These are phyloP conservation scores for Amanita pseudoporphyria DNA, from an alignment of 768 basidiomycete genomes.

Conservation along the genomic window DNA sequence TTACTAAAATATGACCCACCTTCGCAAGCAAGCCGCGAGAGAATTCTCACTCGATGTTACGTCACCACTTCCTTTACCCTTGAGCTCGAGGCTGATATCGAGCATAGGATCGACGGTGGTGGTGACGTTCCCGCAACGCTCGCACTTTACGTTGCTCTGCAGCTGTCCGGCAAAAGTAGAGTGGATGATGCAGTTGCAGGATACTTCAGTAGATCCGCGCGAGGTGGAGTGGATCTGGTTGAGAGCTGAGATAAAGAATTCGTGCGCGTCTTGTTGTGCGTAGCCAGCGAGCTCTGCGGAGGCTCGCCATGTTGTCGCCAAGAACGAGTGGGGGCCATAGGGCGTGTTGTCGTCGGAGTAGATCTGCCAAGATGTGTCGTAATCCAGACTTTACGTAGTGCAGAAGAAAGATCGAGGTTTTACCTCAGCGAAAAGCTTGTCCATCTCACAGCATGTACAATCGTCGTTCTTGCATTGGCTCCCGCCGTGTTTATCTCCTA, in stretches of 20 bases:
- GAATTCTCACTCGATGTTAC: conserved; percentile 45
- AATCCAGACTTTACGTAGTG: not conserved
- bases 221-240: conserved; percentile 83
- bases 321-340: conserved; percentile 75
- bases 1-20: conserved; percentile 29
- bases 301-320: conserved; percentile 76
- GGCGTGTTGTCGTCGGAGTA: conserved; percentile 50
- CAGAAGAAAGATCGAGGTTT: not conserved
- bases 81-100: conserved; percentile 83
- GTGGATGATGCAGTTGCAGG: conserved; percentile 88
- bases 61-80: conserved; percentile 21
- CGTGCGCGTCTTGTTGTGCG: conserved; percentile 91
- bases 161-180: conserved; percentile 81
- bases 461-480: conserved; percentile 56
- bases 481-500: conserved; percentile 83
- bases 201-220: conserved; percentile 62
- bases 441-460: conserved; percentile 93
- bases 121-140: conserved; percentile 69
- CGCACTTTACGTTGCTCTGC: conserved; percentile 86
- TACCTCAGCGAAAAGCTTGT: conserved; percentile 73
- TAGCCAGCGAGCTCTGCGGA: conserved; percentile 82
- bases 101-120: conserved; percentile 83
- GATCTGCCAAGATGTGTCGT: conserved; percentile 25
- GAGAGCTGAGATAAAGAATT: conserved; percentile 73
- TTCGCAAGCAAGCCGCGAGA: conserved; percentile 63